These are phyloP conservation scores for Neoscytalidium dimidiatum DNA, from an alignment of 2,329 filamentous ascomycete species.

Conservation along the genomic window DNA sequence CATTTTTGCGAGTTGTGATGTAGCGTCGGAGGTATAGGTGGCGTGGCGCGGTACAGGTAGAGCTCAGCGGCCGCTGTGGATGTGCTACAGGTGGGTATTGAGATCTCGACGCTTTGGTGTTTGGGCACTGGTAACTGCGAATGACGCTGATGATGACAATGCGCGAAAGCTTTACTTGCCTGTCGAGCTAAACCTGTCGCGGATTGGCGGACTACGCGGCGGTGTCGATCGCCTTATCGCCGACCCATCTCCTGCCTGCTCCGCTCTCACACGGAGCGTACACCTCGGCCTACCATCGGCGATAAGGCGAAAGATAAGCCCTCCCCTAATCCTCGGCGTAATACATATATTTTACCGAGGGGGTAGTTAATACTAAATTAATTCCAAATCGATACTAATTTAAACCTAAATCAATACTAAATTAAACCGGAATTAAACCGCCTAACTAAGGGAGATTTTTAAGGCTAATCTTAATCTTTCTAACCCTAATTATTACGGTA, in stretches of 20 bases:
- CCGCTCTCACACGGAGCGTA: too few relatives aligned
- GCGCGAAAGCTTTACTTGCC: conserved; percentile 10
- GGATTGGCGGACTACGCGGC: background rate
- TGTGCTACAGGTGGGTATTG: background rate
- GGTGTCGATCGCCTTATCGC: background rate
- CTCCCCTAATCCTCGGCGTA: too few relatives aligned
- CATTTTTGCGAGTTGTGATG: background rate
- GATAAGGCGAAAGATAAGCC: too few relatives aligned
- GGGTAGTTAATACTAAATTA: too few relatives aligned
- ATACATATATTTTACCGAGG: too few relatives aligned
- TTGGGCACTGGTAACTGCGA: background rate
- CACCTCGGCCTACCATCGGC: too few relatives aligned
- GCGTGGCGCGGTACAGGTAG: background rate
- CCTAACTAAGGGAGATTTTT: too few relatives aligned
- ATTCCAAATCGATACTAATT: too few relatives aligned
- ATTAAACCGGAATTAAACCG: too few relatives aligned
- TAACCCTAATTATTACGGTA: too few relatives aligned
- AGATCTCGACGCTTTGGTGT: background rate
- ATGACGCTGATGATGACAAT: conserved; percentile 18
- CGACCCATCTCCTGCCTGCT: background rate
- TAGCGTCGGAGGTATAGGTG: background rate
- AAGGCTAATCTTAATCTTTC: too few relatives aligned
- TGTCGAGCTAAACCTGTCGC: background rate
- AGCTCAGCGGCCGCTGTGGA: background rate
- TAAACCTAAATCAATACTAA: too few relatives aligned